Evolutionary conservation across 2,329 filamentous ascomycete genomes (phyloP).

Genomic region (Cytospora chrysosperma): DNA sequence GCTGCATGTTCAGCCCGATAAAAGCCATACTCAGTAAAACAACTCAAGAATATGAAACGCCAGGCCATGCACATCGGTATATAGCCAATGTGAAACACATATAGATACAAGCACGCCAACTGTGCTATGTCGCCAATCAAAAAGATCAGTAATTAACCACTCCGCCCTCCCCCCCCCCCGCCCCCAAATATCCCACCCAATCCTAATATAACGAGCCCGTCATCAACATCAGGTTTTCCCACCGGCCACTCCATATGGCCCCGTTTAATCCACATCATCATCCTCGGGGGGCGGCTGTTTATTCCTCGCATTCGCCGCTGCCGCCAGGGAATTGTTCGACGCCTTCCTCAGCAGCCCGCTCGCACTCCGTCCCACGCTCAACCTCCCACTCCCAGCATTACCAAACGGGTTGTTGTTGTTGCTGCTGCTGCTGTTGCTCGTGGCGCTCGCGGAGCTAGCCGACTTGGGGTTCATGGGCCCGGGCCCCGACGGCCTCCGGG

Average conservation of each 20-base stretch:
- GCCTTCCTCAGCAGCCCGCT: constrained; percentile 44
- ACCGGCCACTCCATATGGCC: background rate
- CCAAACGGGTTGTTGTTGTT: constrained; percentile 41
- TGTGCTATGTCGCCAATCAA: background rate
- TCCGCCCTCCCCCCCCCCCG: background rate
- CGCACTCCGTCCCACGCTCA: constrained; percentile 34
- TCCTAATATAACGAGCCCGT: background rate
- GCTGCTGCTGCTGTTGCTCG: constrained; percentile 32
- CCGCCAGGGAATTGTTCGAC: constrained; percentile 23
- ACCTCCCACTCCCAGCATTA: constrained; percentile 40
- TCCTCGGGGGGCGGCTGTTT: constrained; percentile 28
- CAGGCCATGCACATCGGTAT: constrained; percentile 10
- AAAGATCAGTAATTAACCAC: background rate
- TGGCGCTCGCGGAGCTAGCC: constrained; percentile 36
- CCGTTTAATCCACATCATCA: constrained; percentile 31
- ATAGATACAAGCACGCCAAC: background rate
- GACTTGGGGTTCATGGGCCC: constrained; percentile 40
- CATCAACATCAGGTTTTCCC: background rate
- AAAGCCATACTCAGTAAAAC: background rate
- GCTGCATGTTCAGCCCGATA: background rate
- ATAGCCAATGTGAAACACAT: constrained; percentile 8
- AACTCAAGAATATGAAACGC: constrained; percentile 4
- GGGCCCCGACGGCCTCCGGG: constrained; percentile 32
- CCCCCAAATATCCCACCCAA: background rate
- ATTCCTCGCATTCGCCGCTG: constrained; percentile 29